These are phyloP conservation scores for Blastomyces parvus DNA, from an alignment of 2,329 filamentous ascomycete species.

Conservation along the genomic window DNA sequence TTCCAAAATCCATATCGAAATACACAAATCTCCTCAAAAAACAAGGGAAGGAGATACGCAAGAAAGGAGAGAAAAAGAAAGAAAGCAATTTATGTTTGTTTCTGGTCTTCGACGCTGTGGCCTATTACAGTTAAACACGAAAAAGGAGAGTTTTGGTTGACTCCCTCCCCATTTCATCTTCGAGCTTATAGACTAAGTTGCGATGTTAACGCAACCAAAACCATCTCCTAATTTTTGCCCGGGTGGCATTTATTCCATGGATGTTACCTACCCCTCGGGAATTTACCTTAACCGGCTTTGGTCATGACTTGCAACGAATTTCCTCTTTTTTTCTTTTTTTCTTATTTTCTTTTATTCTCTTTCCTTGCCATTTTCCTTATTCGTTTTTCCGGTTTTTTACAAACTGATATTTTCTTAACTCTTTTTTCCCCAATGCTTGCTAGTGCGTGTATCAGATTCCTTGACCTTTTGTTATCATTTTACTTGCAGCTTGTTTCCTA, in stretches of 20 bases:
- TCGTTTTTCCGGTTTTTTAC: background rate
- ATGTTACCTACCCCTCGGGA: slow-evolving; percentile 21
- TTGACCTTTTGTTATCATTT: slow-evolving; percentile 3
- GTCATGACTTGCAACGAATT: slow-evolving; percentile 39
- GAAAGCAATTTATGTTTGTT: slow-evolving; percentile 15
- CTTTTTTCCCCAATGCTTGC: background rate
- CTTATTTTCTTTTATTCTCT: slow-evolving; percentile 14
- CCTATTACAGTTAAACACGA: slow-evolving; percentile 19
- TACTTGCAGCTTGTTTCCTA: slow-evolving; percentile 10
- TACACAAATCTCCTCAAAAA: background rate
- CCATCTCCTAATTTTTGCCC: slow-evolving; percentile 1
- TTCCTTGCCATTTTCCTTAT: slow-evolving; percentile 2
- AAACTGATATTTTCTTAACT: slow-evolving; percentile 3
- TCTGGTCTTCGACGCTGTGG: slow-evolving; percentile 32
- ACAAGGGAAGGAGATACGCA: slow-evolving; percentile 12
- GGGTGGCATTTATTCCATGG: background rate
- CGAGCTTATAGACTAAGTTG: slow-evolving; percentile 9
- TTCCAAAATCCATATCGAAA: slow-evolving; percentile 19
- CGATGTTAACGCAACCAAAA: slow-evolving; percentile 5
- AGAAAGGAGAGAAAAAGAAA: background rate
- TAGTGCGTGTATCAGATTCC: background rate
- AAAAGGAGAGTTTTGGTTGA: slow-evolving; percentile 18
- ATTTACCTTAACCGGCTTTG: slow-evolving; percentile 26
- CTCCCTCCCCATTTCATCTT: slow-evolving; percentile 21
- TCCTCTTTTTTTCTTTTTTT: slow-evolving; percentile 20